Percentiles rank a stretch among this genome's conserved stretches.
Conservation (phyloP, 2,329 filamentous ascomycete species). For the Trichophyton mentagrophytes region DNA sequence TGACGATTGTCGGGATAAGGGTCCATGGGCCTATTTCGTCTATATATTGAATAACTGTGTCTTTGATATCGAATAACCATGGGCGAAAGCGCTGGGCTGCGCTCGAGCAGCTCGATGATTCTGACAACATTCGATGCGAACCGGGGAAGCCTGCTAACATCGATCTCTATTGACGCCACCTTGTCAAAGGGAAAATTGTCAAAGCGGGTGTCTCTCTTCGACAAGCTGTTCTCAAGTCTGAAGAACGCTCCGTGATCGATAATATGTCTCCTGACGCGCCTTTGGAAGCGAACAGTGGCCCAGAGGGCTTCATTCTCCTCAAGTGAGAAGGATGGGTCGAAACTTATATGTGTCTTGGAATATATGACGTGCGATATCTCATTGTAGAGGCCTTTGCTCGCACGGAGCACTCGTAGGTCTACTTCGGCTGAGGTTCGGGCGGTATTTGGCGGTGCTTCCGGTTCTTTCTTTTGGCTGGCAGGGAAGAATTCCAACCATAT, state of each 20-base stretch:
- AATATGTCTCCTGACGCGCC: not conserved
- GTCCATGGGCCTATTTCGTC: too few species aligned
- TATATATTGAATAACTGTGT: too few species aligned
- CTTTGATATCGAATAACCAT: too few species aligned
- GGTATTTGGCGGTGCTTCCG: not conserved
- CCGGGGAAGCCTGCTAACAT: not conserved
- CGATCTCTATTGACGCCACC: not conserved
- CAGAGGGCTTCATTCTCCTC: not conserved
- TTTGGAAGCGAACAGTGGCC: not conserved
- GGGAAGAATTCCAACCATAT: slow-evolving; percentile 2
- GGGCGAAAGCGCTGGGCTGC: too few species aligned
- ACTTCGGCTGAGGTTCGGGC: not conserved
- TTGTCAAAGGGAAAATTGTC: not conserved
- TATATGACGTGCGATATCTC: not conserved
- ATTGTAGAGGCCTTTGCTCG: not conserved
- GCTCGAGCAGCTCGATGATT: too few species aligned
- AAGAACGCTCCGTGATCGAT: not conserved
- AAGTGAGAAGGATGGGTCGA: not conserved
- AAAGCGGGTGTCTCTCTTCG: not conserved
- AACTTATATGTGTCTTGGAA: not conserved
- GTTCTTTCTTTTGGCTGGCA: not conserved
- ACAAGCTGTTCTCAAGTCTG: not conserved
- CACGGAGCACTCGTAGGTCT: not conserved
- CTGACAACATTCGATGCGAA: not conserved
- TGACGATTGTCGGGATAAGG: too few species aligned